phyloP scores from a whole-genome alignment of 148 eudicot species.

The Suaeda aralocaspica region DNA sequence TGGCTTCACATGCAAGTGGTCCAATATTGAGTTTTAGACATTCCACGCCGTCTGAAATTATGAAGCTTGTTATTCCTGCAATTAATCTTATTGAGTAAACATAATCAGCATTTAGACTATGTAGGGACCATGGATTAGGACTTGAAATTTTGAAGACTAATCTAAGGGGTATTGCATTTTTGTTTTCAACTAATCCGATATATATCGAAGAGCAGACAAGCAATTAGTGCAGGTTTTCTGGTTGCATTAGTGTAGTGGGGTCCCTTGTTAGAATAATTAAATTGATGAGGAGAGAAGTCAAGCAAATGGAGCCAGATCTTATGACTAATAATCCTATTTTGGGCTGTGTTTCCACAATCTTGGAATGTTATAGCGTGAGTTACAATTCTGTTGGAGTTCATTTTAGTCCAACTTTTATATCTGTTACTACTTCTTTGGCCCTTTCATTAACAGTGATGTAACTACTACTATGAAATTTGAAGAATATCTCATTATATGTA shows the following conservation, averaged over 20 bases:
- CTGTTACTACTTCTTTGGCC: background rate
- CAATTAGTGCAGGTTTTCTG: conserved; percentile 16
- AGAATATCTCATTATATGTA: background rate
- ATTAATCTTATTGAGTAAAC: conserved; percentile 1
- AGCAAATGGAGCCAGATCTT: conserved; percentile 11
- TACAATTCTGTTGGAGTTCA: conserved; percentile 6
- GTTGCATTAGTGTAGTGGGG: conserved; percentile 23
- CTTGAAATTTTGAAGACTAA: background rate
- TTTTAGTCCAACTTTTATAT: background rate
- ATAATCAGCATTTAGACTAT: conserved; percentile 4
- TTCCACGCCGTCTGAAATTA: background rate
- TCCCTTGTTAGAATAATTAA: conserved; percentile 12
- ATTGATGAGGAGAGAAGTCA: conserved; percentile 9
- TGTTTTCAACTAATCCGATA: background rate
- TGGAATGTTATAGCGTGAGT: conserved; percentile 6
- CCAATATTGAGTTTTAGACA: conserved; percentile 12
- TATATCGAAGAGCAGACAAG: conserved; percentile 20
- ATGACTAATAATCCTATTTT: conserved; percentile 5
- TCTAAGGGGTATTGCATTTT: background rate
- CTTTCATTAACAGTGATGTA: background rate
- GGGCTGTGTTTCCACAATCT: conserved; percentile 14
- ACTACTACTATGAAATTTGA: background rate
- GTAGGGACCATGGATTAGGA: conserved; percentile 6
- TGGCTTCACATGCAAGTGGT: conserved; percentile 23
- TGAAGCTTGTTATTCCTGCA: background rate